Conservation (phyloP, 768 basidiomycete genomes). For the Boletales sp. region DNA sequence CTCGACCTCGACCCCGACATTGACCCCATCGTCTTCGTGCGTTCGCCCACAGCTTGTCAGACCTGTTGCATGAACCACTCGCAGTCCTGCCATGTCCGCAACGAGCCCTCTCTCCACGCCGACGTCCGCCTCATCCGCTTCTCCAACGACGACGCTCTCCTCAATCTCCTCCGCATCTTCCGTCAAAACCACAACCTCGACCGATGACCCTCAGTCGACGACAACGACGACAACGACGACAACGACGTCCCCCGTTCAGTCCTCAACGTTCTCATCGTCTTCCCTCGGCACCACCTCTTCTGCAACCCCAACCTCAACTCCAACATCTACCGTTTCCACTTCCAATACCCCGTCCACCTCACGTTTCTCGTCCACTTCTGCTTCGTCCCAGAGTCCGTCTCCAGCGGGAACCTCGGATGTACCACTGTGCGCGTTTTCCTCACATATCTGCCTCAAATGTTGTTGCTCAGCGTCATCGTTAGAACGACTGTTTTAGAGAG, state of each 20-base stretch:
- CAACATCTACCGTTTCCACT: conserved; percentile 5
- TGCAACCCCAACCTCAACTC: not conserved
- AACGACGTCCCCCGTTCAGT: conserved; percentile 2
- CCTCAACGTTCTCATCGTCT: conserved; percentile 8
- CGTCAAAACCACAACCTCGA: conserved; percentile 14
- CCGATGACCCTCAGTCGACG: conserved; percentile 14
- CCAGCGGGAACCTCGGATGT: conserved; percentile 1
- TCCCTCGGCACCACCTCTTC: conserved; percentile 3
- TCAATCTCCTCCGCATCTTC: conserved; percentile 12
- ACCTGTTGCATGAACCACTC: conserved; percentile 13
- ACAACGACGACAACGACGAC: not conserved
- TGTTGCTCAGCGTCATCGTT: conserved; percentile 14
- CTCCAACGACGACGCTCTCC: not conserved
- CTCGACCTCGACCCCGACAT: too few species aligned
- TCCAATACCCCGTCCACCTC: conserved; percentile 12
- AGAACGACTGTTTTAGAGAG: conserved; percentile 52
- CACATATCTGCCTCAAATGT: conserved; percentile 1
- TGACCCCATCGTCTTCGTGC: conserved; percentile 16
- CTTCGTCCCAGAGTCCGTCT: conserved; percentile 6
- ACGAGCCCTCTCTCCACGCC: conserved; percentile 8
- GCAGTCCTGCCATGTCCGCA: conserved; percentile 13
- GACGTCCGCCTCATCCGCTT: conserved; percentile 7
- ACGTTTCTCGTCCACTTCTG: conserved; percentile 7
- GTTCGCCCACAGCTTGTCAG: conserved; percentile 10
- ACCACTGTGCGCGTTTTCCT: conserved; percentile 25